Conservation (phyloP, 1,284 basidiomycete genomes). For the Fomitopsis schrenkii region DNA sequence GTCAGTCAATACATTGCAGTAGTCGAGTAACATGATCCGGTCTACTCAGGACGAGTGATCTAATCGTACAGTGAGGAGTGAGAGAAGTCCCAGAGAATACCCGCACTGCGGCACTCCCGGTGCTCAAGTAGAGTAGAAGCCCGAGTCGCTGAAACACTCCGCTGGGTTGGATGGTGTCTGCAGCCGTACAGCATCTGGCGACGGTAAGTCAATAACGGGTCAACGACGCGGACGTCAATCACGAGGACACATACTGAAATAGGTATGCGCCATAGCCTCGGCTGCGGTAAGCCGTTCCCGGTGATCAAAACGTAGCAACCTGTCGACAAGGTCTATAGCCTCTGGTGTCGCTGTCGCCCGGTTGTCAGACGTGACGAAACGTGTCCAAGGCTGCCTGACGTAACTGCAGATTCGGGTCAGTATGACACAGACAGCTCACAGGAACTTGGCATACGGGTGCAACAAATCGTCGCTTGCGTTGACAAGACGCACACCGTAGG, state of each 20-base stretch:
- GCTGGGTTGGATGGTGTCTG: conserved; percentile 46
- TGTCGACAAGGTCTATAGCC: conserved; percentile 80
- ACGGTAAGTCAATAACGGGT: background rate
- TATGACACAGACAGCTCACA: background rate
- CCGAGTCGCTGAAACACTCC: conserved; percentile 54
- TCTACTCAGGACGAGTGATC: background rate
- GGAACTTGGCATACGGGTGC: conserved; percentile 39
- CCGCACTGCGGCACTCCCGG: background rate
- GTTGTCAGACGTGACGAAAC: conserved; percentile 71
- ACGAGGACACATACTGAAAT: conserved; percentile 56
- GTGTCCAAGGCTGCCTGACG: conserved; percentile 72
- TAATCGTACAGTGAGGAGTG: background rate
- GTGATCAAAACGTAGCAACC: conserved; percentile 82
- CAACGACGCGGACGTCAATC: background rate
- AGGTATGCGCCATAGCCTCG: conserved; percentile 74
- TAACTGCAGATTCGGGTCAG: conserved; percentile 40
- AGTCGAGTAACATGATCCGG: background rate
- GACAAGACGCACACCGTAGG: conserved; percentile 76
- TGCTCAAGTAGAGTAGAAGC: conserved; percentile 49
- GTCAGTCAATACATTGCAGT: background rate
- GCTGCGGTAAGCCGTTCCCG: conserved; percentile 79
- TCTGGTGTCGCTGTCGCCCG: conserved; percentile 71
- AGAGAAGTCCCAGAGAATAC: background rate
- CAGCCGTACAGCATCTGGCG: conserved; percentile 47
- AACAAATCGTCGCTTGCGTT: conserved; percentile 66